Evolutionary conservation across 768 basidiomycete genomes (phyloP).

Genomic region (Lactarius quietus): DNA sequence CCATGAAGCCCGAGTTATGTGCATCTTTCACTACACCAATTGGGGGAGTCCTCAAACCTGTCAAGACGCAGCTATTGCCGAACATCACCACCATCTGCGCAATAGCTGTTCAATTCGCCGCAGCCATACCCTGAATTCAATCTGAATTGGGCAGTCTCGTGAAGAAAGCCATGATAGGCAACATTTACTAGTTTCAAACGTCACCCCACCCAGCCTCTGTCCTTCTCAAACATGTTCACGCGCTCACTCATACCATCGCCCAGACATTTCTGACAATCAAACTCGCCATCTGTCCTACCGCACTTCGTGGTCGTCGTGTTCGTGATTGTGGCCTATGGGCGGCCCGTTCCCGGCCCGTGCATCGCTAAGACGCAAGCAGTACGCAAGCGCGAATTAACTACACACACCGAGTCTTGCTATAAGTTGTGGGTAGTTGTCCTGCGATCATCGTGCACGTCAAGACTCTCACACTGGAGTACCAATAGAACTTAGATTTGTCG

Average conservation of each 20-base stretch:
- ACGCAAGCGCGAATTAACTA: too few relatives aligned
- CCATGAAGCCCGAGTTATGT: constrained; percentile 52
- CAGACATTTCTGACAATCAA: neutral
- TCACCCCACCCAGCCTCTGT: neutral
- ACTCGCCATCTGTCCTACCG: neutral
- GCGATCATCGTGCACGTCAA: neutral
- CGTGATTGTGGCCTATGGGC: constrained; percentile 43
- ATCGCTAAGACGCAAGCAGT: constrained; percentile 53
- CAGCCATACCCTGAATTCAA: constrained; percentile 35
- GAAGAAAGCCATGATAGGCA: neutral
- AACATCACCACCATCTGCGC: constrained; percentile 52
- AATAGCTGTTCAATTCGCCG: constrained; percentile 23
- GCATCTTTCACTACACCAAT: neutral
- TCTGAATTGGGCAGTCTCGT: neutral
- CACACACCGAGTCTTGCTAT: too few relatives aligned
- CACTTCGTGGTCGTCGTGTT: neutral
- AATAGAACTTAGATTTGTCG: neutral
- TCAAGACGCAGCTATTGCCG: constrained; percentile 54
- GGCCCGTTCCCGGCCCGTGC: constrained; percentile 44
- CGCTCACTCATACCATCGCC: neutral
- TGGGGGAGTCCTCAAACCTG: constrained; percentile 35
- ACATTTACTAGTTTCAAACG: neutral
- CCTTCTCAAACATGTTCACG: neutral
- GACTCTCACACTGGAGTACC: neutral
- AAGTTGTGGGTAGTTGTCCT: neutral